phyloP scores from a whole-genome alignment of 805 yeast species.

The Saturnispora ahearnii region DNA sequence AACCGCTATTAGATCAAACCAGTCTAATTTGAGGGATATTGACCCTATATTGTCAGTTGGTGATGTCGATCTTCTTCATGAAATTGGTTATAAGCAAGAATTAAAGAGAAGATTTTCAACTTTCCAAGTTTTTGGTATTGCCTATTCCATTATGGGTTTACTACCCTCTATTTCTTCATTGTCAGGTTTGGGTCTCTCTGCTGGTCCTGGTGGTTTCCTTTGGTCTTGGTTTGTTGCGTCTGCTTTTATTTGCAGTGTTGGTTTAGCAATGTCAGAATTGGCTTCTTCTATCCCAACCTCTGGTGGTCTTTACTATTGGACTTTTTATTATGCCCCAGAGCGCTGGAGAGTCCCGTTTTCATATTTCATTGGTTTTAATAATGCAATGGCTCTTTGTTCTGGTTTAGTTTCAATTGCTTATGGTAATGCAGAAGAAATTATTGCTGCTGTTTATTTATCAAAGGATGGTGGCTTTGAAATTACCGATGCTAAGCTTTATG shows the following conservation, averaged over 20 bases:
- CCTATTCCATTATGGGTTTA: slow-evolving; percentile 56
- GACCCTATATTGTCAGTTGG: slow-evolving; percentile 21
- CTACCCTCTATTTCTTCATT: slow-evolving; percentile 61
- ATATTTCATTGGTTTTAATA: slow-evolving; percentile 57
- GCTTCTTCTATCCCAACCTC: slow-evolving; percentile 62
- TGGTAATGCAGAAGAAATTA: slow-evolving; percentile 46
- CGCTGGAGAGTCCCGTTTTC: slow-evolving; percentile 44
- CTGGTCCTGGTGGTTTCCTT: slow-evolving; percentile 48
- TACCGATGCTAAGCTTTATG: slow-evolving; percentile 41
- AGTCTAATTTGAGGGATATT: slow-evolving; percentile 22
- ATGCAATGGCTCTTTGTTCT: slow-evolving; percentile 57
- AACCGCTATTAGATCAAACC: slow-evolving; percentile 17
- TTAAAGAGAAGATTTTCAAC: slow-evolving; percentile 52
- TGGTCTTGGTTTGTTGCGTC: slow-evolving; percentile 56
- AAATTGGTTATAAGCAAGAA: slow-evolving; percentile 60
- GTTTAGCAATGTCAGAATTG: slow-evolving; percentile 55
- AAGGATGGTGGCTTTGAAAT: slow-evolving; percentile 33
- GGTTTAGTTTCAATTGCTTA: slow-evolving; percentile 54
- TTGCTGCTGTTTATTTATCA: slow-evolving; percentile 37
- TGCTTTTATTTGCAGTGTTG: slow-evolving; percentile 47
- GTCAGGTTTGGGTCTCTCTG: slow-evolving; percentile 52
- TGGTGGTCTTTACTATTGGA: slow-evolving; percentile 64
- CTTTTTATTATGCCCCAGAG: slow-evolving; percentile 51
- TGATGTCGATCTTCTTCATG: slow-evolving; percentile 34
- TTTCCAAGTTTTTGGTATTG: slow-evolving; percentile 49